Conservation (phyloP, 257 asterid species). For the Lycium ferocissimum region DNA sequence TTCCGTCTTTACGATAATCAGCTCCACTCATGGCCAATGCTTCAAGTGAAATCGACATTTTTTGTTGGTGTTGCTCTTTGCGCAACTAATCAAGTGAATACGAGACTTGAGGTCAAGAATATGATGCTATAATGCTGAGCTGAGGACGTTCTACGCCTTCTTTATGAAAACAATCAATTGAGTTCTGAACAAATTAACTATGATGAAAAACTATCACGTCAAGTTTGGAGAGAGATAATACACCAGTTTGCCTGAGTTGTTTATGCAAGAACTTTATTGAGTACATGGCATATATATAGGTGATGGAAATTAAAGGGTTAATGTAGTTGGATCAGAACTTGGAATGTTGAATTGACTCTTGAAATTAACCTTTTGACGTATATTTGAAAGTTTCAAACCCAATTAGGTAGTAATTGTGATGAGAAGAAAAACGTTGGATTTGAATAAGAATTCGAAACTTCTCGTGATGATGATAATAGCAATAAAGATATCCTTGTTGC, state of each 20-base stretch:
- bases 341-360: conserved; percentile 20
- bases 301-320: not conserved
- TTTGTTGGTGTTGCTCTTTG: not conserved
- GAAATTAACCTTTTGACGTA: not conserved
- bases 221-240: not conserved
- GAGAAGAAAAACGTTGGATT: not conserved
- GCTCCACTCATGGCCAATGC: conserved; percentile 64
- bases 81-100: not conserved
- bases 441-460: not conserved
- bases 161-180: too few relatives aligned
- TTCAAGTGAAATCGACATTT: conserved; percentile 52
- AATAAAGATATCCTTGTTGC: not conserved
- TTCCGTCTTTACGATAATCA: conserved; percentile 39
- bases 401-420: not conserved
- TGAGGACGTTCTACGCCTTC: too few relatives aligned
- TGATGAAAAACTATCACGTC: not conserved
- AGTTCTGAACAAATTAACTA: not conserved
- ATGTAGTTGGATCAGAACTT: not conserved
- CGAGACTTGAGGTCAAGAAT: not conserved
- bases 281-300: not conserved
- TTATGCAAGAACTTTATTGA: not conserved
- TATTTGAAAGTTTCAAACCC: not conserved
- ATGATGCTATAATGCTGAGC: not conserved
- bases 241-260: not conserved
- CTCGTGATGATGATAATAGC: conserved; percentile 16